Evolutionary conservation across 2,329 filamentous ascomycete species (phyloP), one percentile per base, ranked within the genome.

Genomic region (Trichoderma breve): DNA sequence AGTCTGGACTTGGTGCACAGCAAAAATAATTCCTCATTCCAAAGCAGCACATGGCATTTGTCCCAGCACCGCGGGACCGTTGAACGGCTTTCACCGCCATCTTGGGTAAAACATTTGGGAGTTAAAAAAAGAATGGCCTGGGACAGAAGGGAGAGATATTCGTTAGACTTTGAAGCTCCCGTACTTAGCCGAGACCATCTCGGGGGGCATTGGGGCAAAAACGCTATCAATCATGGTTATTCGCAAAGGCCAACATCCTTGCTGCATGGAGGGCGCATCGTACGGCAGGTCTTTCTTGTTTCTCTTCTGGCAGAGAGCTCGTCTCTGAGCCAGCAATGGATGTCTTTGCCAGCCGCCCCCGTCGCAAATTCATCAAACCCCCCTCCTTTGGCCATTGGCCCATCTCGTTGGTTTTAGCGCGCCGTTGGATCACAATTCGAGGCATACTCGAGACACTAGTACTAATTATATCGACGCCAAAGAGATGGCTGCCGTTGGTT

Each of bases 331-430:
- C 36, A 39, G 36, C 36, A 47, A 47, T 36, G 34, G 34, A 36
- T 47, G 43, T 60, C 21, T 60, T 15, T 60, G 51, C 64, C 32
- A 43, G 28, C 32, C 21, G 32, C 28, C 32, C 68, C 60, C 60
- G 68, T 65, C 69, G 61, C 69, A 71, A 66, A 71, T 66, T 32
- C 47, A 60, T 60, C 9, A 32, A 32, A 32, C 34, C 61, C 69
- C 69, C 69, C 61, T 30, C 39, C 57, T n/a, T 12, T 18, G 15
- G 26, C 11, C 30, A 28, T 69, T 43, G 55, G 36, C 26, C 43
- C 34, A 36, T 65, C 51, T 21, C n/a, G 32, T 47, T 62, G 34
- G 53, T 28, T 36, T 71, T 71, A 60, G 69, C 69, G 69, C 51
- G n/a, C 26, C 30, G 36, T 30, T 65, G 26, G 28, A 39, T 71